Evolutionary conservation across 2,329 filamentous ascomycete species (phyloP).

Genomic region (Anisogramma anomala): DNA sequence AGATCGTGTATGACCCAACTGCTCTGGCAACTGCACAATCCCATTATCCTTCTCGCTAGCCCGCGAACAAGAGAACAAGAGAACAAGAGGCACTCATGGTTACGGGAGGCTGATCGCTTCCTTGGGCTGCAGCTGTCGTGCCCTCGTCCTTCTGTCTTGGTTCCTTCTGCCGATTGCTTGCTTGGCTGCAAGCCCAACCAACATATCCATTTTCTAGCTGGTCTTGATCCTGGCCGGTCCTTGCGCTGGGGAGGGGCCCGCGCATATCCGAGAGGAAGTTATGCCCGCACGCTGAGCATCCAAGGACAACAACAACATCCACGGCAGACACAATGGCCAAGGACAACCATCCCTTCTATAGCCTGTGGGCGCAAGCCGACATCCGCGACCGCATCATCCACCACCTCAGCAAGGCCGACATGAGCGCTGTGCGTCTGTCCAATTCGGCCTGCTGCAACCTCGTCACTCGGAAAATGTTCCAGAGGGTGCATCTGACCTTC

Average conservation of each 20-base stretch:
- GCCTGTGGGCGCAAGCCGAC: conserved; percentile 41
- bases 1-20: conserved; percentile 2
- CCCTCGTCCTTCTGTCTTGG: conserved; percentile 7
- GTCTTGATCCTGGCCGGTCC: conserved; percentile 5
- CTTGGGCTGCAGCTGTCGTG: conserved; percentile 12
- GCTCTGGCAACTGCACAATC: background rate
- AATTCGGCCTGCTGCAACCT: conserved; percentile 61
- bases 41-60: background rate
- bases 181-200: conserved; percentile 2
- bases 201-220: conserved; percentile 6
- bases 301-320: background rate
- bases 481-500: conserved; percentile 58
- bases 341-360: conserved; percentile 39
- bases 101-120: conserved; percentile 15
- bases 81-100: conserved; percentile 10
- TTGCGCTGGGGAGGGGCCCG: conserved; percentile 10
- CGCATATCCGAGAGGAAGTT: conserved; percentile 2
- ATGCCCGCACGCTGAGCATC: no score
- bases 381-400: conserved; percentile 41
- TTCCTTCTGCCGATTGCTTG: conserved; percentile 4
- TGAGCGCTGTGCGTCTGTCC: conserved; percentile 51
- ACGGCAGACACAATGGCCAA: conserved; percentile 38
- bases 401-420: conserved; percentile 36
- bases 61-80: conserved; percentile 4
- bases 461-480: conserved; percentile 58